Conservation (phyloP, 805 yeast genomes). For the Candida khao-thaluensis region DNA sequence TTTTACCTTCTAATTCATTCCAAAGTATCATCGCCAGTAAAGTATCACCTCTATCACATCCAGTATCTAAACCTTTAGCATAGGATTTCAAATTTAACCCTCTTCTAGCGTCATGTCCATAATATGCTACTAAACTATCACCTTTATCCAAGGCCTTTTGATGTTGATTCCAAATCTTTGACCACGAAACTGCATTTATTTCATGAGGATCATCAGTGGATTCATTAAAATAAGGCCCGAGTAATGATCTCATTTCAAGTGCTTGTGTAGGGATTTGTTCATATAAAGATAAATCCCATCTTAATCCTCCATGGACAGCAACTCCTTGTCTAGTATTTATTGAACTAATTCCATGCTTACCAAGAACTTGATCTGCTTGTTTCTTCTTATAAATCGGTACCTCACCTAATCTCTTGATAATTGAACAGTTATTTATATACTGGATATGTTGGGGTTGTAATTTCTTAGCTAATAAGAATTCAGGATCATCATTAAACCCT, state of each 20-base stretch:
- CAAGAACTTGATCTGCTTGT: conserved; percentile 28
- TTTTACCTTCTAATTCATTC: conserved; percentile 18
- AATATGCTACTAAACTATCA: conserved; percentile 48
- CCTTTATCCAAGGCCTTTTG: conserved; percentile 36
- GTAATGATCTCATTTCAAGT: conserved; percentile 66
- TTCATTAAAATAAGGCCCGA: conserved; percentile 60
- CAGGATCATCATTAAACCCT: conserved; percentile 35
- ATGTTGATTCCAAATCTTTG: conserved; percentile 51
- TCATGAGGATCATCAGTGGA: conserved; percentile 51
- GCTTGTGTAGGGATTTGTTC: conserved; percentile 63
- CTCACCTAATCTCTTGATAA: conserved; percentile 60
- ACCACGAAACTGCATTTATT: conserved; percentile 50
- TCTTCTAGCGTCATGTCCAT: conserved; percentile 86
- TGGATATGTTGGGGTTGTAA: conserved; percentile 59
- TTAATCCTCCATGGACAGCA: conserved; percentile 82
- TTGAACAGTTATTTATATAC: conserved; percentile 61
- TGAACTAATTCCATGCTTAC: conserved; percentile 11
- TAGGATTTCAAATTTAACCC: conserved; percentile 67
- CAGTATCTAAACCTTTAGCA: conserved; percentile 79
- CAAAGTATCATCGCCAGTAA: conserved; percentile 62
- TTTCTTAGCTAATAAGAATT: conserved; percentile 48
- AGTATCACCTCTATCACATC: conserved; percentile 74
- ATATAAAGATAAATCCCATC: conserved; percentile 59
- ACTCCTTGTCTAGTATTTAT: conserved; percentile 30
- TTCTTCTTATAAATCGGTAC: conserved; percentile 44